Percentiles rank a stretch among this genome's conserved stretches.
phyloP scores from a whole-genome alignment of 306 rosid species.

The Fragaria iinumae region DNA sequence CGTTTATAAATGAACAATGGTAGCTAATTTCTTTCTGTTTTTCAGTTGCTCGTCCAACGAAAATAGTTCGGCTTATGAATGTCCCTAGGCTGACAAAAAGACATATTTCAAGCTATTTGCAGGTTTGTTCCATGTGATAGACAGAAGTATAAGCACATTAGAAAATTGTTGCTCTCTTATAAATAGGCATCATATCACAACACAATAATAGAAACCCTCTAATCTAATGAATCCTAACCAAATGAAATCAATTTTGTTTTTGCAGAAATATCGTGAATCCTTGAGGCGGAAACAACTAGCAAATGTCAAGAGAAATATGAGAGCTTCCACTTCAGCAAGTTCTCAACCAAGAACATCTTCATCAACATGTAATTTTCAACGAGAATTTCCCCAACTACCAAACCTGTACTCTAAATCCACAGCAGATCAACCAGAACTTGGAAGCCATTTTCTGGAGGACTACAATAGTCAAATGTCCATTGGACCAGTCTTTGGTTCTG shows the following conservation, averaged over 20 bases:
- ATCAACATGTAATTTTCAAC: background rate
- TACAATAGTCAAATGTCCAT: background rate
- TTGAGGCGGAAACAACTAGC: conserved; percentile 17
- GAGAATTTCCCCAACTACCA: background rate
- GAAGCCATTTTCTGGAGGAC: background rate
- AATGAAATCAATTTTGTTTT: background rate
- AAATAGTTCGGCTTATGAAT: conserved; percentile 38
- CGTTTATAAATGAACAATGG: background rate
- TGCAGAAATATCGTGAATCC: conserved; percentile 31
- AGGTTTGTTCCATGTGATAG: conserved; percentile 23
- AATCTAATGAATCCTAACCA: background rate
- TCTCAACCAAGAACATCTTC: background rate
- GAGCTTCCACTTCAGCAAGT: conserved; percentile 2
- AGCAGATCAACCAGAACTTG: conserved; percentile 1
- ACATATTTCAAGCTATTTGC: conserved; percentile 33
- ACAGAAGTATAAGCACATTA: background rate
- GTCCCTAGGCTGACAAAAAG: conserved; percentile 33
- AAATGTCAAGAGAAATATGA: background rate
- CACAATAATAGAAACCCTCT: background rate
- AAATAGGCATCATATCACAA: too few relatives aligned
- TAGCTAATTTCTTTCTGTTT: conserved; percentile 11
- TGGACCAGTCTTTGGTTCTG: background rate
- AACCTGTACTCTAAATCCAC: background rate
- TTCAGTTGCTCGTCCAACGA: conserved; percentile 39
- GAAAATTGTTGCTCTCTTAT: background rate